phyloP scores from a whole-genome alignment of 2,329 filamentous ascomycete genomes.

The Monosporascus sp. region DNA sequence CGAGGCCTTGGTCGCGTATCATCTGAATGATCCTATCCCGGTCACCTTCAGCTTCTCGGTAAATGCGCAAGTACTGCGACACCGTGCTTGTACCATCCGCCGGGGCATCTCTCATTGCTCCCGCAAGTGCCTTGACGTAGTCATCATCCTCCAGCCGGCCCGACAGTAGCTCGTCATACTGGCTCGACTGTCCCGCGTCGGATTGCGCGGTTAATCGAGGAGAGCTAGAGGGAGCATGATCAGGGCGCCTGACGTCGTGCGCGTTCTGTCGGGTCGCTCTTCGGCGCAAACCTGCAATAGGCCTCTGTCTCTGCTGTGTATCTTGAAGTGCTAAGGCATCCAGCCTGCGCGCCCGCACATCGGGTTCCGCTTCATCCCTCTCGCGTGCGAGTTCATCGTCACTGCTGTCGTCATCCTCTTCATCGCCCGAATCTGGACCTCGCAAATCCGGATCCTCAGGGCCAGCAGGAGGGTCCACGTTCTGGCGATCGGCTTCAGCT shows the following conservation, averaged over 20 bases:
- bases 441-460: constrained; percentile 8
- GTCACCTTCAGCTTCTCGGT: constrained; percentile 55
- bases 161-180: not conserved
- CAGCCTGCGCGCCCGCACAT: constrained; percentile 6
- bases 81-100: constrained; percentile 21
- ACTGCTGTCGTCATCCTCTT: constrained; percentile 13
- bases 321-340: constrained; percentile 11
- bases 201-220: not conserved
- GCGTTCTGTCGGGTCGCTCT: constrained; percentile 18
- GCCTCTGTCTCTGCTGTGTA: constrained; percentile 15
- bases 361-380: constrained; percentile 8
- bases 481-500: constrained; percentile 32
- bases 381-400: constrained; percentile 6
- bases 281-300: constrained; percentile 21
- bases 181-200: not conserved
- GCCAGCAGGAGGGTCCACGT: constrained; percentile 13
- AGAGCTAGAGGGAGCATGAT: not conserved
- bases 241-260: constrained; percentile 10
- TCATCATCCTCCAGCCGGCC: not conserved
- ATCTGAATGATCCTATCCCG: constrained; percentile 53
- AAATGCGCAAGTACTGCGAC: constrained; percentile 48
- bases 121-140: not conserved
- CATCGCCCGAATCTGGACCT: constrained; percentile 6
- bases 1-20: constrained; percentile 54
- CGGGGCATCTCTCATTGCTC: constrained; percentile 3